A percentile compares a stretch with the other conserved stretches of the same genome.
Evolutionary conservation across 2,329 filamentous ascomycete species (phyloP).

Genomic region (Hysterium pulicare): DNA sequence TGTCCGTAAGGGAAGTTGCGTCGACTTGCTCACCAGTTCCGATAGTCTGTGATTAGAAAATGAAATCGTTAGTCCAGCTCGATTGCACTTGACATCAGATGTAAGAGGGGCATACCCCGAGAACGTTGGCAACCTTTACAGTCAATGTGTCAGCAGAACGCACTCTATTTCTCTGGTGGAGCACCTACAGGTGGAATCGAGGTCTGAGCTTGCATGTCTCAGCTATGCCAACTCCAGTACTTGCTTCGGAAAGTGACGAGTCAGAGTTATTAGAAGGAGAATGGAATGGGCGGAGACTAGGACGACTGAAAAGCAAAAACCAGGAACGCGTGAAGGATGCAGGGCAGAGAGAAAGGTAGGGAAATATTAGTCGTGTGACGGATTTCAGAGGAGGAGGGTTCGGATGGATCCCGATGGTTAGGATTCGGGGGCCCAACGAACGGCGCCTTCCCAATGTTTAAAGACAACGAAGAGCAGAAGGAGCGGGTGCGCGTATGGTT

Average conservation of each 20-base stretch:
- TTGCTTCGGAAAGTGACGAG: not conserved
- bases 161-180: no score
- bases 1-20: no score
- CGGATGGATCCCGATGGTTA: not conserved
- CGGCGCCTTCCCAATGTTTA: not conserved
- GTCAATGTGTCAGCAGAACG: constrained; percentile 21
- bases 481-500: no score
- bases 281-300: not conserved
- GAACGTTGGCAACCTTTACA: constrained; percentile 35
- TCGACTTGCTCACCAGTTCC: constrained; percentile 37
- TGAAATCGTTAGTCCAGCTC: constrained; percentile 1
- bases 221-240: no score
- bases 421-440: not conserved
- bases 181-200: constrained; percentile 31
- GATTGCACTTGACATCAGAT: no score
- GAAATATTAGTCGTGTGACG: not conserved
- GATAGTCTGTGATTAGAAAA: constrained; percentile 26
- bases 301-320: constrained; percentile 1
- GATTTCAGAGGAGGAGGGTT: not conserved
- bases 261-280: not conserved
- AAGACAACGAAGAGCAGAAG: no score
- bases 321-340: constrained; percentile 6
- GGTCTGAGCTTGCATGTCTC: constrained; percentile 21
- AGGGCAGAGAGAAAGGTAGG: constrained; percentile 6
- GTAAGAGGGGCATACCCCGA: constrained; percentile 39